Percentiles rank a stretch among this genome's conserved stretches.
Evolutionary conservation across 2,329 filamentous ascomycete genomes (phyloP).

Genomic region (Beauveria caledonica): DNA sequence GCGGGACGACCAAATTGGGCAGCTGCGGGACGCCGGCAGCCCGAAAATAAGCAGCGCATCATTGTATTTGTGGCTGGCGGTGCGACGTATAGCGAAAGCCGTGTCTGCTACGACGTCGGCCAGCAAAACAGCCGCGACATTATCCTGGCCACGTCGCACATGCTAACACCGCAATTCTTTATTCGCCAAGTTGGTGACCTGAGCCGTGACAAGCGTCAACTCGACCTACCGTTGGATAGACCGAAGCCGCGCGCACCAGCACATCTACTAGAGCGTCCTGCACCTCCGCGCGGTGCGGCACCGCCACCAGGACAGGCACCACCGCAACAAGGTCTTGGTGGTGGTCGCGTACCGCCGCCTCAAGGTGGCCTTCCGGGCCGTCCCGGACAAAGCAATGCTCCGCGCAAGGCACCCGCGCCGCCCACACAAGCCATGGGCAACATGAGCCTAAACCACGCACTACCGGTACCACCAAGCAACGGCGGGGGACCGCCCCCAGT

Average conservation of each 20-base stretch:
- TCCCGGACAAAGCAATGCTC: slow-evolving; percentile 20
- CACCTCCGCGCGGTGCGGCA: slow-evolving; percentile 36
- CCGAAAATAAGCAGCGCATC: slow-evolving; percentile 79
- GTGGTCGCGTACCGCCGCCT: slow-evolving; percentile 19
- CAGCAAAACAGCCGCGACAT: slow-evolving; percentile 67
- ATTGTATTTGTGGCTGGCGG: slow-evolving; percentile 94
- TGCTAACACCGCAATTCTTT: slow-evolving; percentile 80
- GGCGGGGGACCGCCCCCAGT: slow-evolving; percentile 17
- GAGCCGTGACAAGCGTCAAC: slow-evolving; percentile 61
- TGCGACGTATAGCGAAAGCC: slow-evolving; percentile 84
- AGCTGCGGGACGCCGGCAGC: slow-evolving; percentile 61
- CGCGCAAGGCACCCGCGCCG: slow-evolving; percentile 23
- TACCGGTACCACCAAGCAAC: slow-evolving; percentile 13
- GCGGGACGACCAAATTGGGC: slow-evolving; percentile 95
- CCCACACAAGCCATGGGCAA: slow-evolving; percentile 48
- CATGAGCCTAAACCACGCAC: slow-evolving; percentile 38
- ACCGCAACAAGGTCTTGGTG: slow-evolving; percentile 9
- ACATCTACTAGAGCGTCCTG: slow-evolving; percentile 72
- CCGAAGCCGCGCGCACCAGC: slow-evolving; percentile 75
- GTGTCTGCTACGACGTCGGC: slow-evolving; percentile 81
- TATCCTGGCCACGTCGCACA: slow-evolving; percentile 84
- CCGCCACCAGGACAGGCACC: slow-evolving; percentile 16
- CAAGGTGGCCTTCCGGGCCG: slow-evolving; percentile 28
- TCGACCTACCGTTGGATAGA: slow-evolving; percentile 74
- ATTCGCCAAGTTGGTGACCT: slow-evolving; percentile 76